A percentile compares a stretch with the other conserved stretches of the same genome.
Conservation (phyloP, 306 rosid genomes). For the Dalbergia cochinchinensis region DNA sequence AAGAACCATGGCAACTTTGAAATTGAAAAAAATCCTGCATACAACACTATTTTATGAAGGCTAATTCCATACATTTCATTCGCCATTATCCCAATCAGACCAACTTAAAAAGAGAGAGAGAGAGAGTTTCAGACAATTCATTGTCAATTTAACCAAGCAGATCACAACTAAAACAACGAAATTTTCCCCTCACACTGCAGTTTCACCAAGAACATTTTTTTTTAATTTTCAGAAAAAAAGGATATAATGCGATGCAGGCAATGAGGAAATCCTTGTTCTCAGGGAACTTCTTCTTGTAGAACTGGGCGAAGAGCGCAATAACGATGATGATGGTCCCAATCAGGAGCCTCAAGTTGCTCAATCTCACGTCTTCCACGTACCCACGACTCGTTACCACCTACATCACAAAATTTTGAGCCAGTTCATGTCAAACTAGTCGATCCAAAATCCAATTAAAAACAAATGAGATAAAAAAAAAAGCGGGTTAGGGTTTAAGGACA, state of each 20-base stretch:
- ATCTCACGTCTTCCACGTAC: slow-evolving; percentile 83
- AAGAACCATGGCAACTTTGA: slow-evolving; percentile 9
- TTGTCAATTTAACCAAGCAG: slow-evolving; percentile 1
- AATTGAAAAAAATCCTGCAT: slow-evolving; percentile 15
- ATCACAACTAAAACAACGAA: not conserved
- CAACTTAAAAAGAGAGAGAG: too few relatives aligned
- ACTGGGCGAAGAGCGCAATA: slow-evolving; percentile 91
- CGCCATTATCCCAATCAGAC: not conserved
- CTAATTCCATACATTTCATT: slow-evolving; percentile 24
- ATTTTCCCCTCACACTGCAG: not conserved
- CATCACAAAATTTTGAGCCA: slow-evolving; percentile 1
- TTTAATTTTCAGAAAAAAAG: slow-evolving; percentile 40
- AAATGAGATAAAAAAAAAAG: not conserved
- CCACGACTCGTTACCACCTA: slow-evolving; percentile 83
- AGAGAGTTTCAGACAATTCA: not conserved
- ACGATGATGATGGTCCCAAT: slow-evolving; percentile 76
- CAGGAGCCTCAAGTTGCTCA: slow-evolving; percentile 76
- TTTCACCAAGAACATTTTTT: not conserved
- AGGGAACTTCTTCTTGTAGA: slow-evolving; percentile 94
- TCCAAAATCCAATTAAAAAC: not conserved
- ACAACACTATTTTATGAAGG: not conserved
- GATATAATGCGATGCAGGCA: slow-evolving; percentile 87
- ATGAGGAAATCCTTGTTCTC: slow-evolving; percentile 87
- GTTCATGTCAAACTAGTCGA: slow-evolving; percentile 3
- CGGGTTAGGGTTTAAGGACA: slow-evolving; percentile 55